These are phyloP conservation scores for Monoraphidium neglectum DNA, from an alignment of 139 green algal species.

Conservation along the genomic window DNA sequence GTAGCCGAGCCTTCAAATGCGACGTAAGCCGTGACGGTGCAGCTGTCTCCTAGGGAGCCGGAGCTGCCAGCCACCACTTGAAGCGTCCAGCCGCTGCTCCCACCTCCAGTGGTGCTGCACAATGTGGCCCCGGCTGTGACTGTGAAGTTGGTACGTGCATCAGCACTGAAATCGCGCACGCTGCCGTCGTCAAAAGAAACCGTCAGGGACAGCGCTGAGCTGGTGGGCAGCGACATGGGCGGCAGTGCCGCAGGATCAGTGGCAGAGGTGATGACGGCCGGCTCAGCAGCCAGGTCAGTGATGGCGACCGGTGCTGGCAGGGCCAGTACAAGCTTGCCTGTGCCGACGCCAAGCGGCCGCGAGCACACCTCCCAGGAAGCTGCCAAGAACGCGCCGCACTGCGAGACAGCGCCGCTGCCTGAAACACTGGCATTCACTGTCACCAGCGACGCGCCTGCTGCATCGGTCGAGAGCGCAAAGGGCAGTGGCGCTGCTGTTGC, in stretches of 20 bases:
- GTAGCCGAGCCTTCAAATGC: constrained; percentile 23
- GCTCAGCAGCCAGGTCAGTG: constrained; percentile 10
- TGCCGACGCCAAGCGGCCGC: constrained; percentile 24
- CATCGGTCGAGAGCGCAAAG: no score
- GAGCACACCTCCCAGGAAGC: constrained; percentile 36
- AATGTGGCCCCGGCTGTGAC: constrained; percentile 26
- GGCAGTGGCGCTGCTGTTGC: no score
- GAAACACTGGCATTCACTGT: no score
- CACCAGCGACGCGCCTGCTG: no score
- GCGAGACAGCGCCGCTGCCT: no score
- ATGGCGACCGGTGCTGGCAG: constrained; percentile 33
- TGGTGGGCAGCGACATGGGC: constrained; percentile 30
- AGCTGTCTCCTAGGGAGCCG: constrained; percentile 4
- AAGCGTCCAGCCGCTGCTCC: background rate
- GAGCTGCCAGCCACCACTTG: background rate
- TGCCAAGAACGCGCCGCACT: constrained; percentile 5
- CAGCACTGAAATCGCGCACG: constrained; percentile 38
- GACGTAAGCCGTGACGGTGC: constrained; percentile 26
- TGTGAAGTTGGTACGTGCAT: constrained; percentile 5
- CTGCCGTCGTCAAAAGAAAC: constrained; percentile 37
- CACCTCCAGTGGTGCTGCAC: constrained; percentile 14
- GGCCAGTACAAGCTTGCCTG: constrained; percentile 16
- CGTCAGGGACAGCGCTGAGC: constrained; percentile 8
- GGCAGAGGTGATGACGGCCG: constrained; percentile 18
- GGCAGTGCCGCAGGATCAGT: constrained; percentile 22